A percentile compares a stretch with the other conserved stretches of the same genome.
These are phyloP conservation scores for Heliosperma pusillum DNA, from an alignment of 148 eudicot species.

Conservation along the genomic window DNA sequence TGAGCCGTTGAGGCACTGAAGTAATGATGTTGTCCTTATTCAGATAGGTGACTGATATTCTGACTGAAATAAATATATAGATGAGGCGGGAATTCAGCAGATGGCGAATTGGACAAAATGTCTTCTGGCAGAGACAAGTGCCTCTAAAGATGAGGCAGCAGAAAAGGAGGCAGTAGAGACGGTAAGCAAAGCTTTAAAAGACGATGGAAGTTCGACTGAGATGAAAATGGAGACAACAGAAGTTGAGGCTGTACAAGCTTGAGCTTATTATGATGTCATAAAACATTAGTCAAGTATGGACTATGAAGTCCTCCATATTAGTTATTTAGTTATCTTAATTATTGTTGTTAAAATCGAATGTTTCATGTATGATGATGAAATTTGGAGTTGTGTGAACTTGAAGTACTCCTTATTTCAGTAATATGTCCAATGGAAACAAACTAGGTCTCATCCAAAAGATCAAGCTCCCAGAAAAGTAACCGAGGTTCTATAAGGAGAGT, in stretches of 20 bases:
- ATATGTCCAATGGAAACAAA: not conserved
- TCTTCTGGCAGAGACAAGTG: slow-evolving; percentile 18
- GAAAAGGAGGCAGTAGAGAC: slow-evolving; percentile 15
- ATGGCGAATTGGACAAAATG: slow-evolving; percentile 41
- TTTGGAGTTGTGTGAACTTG: not conserved
- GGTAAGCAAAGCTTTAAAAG: slow-evolving; percentile 10
- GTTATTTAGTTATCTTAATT: not conserved
- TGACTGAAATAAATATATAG: slow-evolving; percentile 31
- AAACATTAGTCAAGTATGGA: not conserved
- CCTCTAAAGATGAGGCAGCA: slow-evolving; percentile 11
- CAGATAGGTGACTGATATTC: not conserved
- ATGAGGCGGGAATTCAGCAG: slow-evolving; percentile 47
- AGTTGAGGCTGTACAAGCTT: slow-evolving; percentile 28
- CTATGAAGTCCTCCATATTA: too few species aligned
- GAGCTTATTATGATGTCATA: slow-evolving; percentile 2
- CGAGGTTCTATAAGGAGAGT: not conserved
- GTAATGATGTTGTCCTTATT: not conserved
- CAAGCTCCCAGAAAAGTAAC: too few species aligned
- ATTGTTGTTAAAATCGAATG: not conserved
- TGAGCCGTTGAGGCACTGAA: too few species aligned
- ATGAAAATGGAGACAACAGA: slow-evolving; percentile 22
- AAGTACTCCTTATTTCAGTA: not conserved
- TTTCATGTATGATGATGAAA: not conserved
- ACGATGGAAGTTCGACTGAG: not conserved
- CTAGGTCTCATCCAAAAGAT: too few species aligned